Evolutionary conservation across 1,284 basidiomycete genomes (phyloP).

Genomic region (Rhodofomes roseus): DNA sequence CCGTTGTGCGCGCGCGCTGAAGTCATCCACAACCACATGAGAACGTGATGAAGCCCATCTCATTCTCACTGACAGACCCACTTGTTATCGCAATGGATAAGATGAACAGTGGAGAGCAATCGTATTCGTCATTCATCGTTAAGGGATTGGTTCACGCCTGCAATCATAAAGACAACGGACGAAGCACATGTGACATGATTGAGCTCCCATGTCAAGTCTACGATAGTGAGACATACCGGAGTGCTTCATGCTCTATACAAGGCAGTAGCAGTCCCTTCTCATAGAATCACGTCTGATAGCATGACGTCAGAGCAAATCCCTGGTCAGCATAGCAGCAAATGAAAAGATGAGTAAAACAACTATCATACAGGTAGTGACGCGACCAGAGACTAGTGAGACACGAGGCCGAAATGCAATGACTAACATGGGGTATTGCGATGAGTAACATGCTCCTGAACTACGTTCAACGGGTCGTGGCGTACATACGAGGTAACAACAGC

Average conservation of each 20-base stretch:
- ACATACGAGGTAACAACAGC: background rate
- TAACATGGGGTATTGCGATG: background rate
- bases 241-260: too few species aligned
- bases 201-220: background rate
- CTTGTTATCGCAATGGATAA: background rate
- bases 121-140: background rate
- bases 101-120: background rate
- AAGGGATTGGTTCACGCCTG: background rate
- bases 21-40: background rate
- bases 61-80: too few species aligned
- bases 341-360: background rate
- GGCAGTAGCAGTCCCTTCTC: background rate
- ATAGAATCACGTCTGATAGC: background rate
- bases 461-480: background rate
- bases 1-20: too few species aligned
- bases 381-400: background rate
- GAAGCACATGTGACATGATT: background rate
- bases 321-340: background rate
- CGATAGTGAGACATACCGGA: background rate
- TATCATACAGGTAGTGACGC: background rate
- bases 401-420: background rate
- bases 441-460: background rate
- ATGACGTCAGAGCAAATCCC: background rate
- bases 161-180: background rate
- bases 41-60: too few species aligned